phyloP scores from a whole-genome alignment of 176 grass and related monocot genomes.

The Oryza meridionalis region DNA sequence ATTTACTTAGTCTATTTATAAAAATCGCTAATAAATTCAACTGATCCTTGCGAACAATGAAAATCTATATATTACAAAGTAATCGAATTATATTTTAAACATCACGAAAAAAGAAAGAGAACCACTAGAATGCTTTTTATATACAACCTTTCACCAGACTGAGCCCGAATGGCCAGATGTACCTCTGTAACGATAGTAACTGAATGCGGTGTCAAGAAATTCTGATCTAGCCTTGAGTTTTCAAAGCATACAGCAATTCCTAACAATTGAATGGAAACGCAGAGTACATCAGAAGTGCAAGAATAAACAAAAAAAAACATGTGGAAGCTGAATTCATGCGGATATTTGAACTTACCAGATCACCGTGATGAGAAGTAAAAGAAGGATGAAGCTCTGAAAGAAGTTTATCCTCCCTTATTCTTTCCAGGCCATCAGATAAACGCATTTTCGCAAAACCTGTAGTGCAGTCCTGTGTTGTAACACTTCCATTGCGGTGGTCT shows the following conservation, averaged over 20 bases:
- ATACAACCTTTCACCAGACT: slow-evolving; percentile 22
- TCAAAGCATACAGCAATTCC: slow-evolving; percentile 60
- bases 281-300: slow-evolving; percentile 11
- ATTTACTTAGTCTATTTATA: slow-evolving; percentile 18
- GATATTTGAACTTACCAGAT: slow-evolving; percentile 52
- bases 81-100: slow-evolving; percentile 26
- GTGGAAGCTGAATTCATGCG: background rate
- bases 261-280: slow-evolving; percentile 1
- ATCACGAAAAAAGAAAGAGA: background rate
- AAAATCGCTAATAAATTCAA: background rate
- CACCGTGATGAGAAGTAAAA: slow-evolving; percentile 33
- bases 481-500: slow-evolving; percentile 12
- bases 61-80: slow-evolving; percentile 45
- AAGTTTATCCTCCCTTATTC: slow-evolving; percentile 52
- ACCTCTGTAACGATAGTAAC: background rate
- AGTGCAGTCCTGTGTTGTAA: slow-evolving; percentile 23
- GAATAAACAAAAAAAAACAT: slow-evolving; percentile 22
- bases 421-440: slow-evolving; percentile 49
- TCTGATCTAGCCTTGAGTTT: slow-evolving; percentile 47
- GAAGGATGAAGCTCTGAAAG: slow-evolving; percentile 52
- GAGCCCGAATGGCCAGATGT: background rate
- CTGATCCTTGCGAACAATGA: background rate
- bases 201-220: slow-evolving; percentile 11
- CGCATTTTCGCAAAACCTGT: background rate
- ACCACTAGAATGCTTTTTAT: slow-evolving; percentile 36